These are phyloP conservation scores for Phytophthora pisi DNA, from an alignment of 352 stramenopile genomes.

Conservation along the genomic window DNA sequence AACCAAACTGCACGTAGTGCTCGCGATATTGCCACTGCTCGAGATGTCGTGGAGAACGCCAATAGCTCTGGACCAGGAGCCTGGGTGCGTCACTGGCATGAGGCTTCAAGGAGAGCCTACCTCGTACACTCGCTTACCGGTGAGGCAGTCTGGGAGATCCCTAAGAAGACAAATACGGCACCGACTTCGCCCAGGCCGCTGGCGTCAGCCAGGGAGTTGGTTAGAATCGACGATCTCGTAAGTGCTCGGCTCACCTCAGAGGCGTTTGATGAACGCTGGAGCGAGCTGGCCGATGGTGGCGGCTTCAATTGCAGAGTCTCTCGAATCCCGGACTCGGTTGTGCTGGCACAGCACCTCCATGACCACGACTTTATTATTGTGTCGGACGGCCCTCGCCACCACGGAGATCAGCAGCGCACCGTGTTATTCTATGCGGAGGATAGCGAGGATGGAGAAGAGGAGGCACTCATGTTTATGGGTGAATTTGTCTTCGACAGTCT, in stretches of 20 bases:
- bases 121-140: conserved; percentile 73
- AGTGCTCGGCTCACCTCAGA: conserved; percentile 25
- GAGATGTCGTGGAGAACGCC: conserved; percentile 18
- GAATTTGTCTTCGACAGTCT: conserved; percentile 80
- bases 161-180: conserved; percentile 2
- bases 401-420: conserved; percentile 39
- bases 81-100: conserved; percentile 74
- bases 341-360: conserved; percentile 55
- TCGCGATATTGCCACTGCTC: conserved; percentile 33
- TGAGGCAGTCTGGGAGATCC: conserved; percentile 77
- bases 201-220: neutral
- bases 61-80: conserved; percentile 29
- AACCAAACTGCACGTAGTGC: conserved; percentile 24
- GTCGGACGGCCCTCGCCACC: conserved; percentile 47
- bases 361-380: conserved; percentile 57
- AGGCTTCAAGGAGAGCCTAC: conserved; percentile 52
- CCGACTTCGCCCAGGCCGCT: neutral
- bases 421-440: conserved; percentile 61
- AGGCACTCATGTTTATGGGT: conserved; percentile 54
- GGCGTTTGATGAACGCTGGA: conserved; percentile 62
- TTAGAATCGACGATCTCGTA: conserved; percentile 6
- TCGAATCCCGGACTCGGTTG: conserved; percentile 42
- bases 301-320: conserved; percentile 72
- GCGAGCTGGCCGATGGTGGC: conserved; percentile 52
- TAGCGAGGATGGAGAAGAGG: conserved; percentile 5